These are phyloP conservation scores for Gynostemma pentaphyllum DNA, from an alignment of 306 rosid species.

Conservation along the genomic window DNA sequence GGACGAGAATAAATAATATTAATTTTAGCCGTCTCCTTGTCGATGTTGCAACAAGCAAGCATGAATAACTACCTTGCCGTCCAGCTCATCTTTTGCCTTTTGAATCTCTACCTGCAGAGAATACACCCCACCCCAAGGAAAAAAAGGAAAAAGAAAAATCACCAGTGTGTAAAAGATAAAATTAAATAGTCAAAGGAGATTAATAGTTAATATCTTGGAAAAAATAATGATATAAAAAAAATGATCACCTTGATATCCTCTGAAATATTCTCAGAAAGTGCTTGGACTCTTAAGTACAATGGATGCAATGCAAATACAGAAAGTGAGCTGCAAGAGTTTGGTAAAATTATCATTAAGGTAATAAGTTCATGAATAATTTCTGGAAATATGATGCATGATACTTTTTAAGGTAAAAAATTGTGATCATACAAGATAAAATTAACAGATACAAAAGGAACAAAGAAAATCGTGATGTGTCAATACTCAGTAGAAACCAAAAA, in stretches of 20 bases:
- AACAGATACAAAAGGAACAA: background rate
- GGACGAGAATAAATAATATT: background rate
- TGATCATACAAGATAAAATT: background rate
- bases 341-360: constrained; percentile 1
- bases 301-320: constrained; percentile 97
- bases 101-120: constrained; percentile 61
- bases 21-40: background rate
- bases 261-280: constrained; percentile 65
- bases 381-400: background rate
- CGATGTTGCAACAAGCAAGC: background rate
- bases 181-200: background rate
- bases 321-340: constrained; percentile 56
- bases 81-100: constrained; percentile 57
- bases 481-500: too few species aligned
- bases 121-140: background rate
- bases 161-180: background rate
- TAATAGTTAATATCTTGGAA: constrained; percentile 12
- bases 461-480: background rate
- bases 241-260: constrained; percentile 61
- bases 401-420: background rate
- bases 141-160: background rate
- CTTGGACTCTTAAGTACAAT: constrained; percentile 79
- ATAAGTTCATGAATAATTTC: constrained; percentile 1
- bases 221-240: constrained; percentile 4
- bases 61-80: constrained; percentile 55